A percentile compares a stretch with the other conserved stretches of the same genome.
Evolutionary conservation across 1,139 yeast genomes (phyloP).

Genomic region (Arxiozyma bovina): DNA sequence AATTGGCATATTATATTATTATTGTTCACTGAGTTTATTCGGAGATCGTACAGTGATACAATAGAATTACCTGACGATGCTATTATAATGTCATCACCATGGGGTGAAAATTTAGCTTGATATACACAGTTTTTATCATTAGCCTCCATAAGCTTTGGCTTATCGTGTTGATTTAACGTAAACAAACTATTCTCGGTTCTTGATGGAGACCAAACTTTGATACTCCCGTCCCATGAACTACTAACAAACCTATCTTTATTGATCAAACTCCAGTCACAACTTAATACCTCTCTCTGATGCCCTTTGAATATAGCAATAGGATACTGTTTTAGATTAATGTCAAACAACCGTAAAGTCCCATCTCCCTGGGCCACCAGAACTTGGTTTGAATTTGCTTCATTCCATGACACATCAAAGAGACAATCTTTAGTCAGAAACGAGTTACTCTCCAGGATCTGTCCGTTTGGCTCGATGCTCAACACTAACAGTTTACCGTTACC

Average conservation of each 20-base stretch:
- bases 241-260: constrained; percentile 66
- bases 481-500: constrained; percentile 83
- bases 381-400: constrained; percentile 83
- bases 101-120: constrained; percentile 79
- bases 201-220: constrained; percentile 64
- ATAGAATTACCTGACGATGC: constrained; percentile 77
- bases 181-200: constrained; percentile 45
- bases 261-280: constrained; percentile 78
- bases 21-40: constrained; percentile 46
- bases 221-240: constrained; percentile 87
- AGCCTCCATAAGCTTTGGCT: background rate
- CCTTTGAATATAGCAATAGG: constrained; percentile 75
- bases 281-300: constrained; percentile 79
- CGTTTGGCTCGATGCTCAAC: constrained; percentile 58
- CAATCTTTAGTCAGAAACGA: constrained; percentile 91
- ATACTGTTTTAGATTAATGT: constrained; percentile 52
- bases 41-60: constrained; percentile 75
- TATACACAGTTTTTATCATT: constrained; percentile 51
- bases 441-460: constrained; percentile 47
- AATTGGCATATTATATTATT: constrained; percentile 35
- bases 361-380: constrained; percentile 80
- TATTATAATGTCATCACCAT: constrained; percentile 59
- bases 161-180: constrained; percentile 42
- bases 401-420: constrained; percentile 81
- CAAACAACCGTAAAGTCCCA: constrained; percentile 78